Conservation (phyloP, 2,329 filamentous ascomycete species). For the Phialocephala subalpina region DNA sequence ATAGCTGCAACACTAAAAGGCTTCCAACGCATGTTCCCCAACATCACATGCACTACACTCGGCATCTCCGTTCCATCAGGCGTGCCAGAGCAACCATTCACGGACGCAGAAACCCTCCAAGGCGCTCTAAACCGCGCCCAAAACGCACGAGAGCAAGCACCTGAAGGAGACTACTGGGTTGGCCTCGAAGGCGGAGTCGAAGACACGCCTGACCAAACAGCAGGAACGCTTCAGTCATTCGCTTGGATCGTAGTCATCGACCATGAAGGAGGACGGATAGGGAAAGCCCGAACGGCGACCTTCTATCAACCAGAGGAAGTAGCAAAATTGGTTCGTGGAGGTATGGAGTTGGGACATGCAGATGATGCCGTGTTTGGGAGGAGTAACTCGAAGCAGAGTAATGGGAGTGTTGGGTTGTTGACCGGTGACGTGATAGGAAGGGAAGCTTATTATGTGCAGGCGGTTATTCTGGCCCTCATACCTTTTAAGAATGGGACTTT, state of each 20-base stretch:
- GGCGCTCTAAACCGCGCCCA: conserved; percentile 49
- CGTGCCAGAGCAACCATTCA: conserved; percentile 51
- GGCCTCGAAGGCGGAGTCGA: conserved; percentile 53
- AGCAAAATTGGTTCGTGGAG: conserved; percentile 45
- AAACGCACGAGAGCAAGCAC: conserved; percentile 43
- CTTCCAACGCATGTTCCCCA: conserved; percentile 48
- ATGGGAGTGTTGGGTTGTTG: conserved; percentile 51
- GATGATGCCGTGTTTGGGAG: conserved; percentile 49
- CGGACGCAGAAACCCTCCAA: conserved; percentile 48
- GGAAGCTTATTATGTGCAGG: conserved; percentile 48
- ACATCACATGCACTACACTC: conserved; percentile 35
- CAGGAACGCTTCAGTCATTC: conserved; percentile 46
- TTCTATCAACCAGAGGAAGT: conserved; percentile 50
- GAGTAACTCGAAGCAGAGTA: conserved; percentile 48
- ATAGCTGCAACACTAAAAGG: conserved; percentile 47
- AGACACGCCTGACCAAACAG: conserved; percentile 30
- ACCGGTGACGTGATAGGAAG: conserved; percentile 49
- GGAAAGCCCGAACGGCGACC: conserved; percentile 49
- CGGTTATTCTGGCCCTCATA: conserved; percentile 51
- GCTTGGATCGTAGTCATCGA: conserved; percentile 50
- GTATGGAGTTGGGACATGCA: conserved; percentile 51
- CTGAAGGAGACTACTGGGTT: conserved; percentile 50
- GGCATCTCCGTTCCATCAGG: conserved; percentile 48
- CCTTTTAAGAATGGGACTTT: conserved; percentile 49
- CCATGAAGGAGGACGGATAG: conserved; percentile 40